phyloP scores from a whole-genome alignment of 352 stramenopile species.

The Pythium periplocum region DNA sequence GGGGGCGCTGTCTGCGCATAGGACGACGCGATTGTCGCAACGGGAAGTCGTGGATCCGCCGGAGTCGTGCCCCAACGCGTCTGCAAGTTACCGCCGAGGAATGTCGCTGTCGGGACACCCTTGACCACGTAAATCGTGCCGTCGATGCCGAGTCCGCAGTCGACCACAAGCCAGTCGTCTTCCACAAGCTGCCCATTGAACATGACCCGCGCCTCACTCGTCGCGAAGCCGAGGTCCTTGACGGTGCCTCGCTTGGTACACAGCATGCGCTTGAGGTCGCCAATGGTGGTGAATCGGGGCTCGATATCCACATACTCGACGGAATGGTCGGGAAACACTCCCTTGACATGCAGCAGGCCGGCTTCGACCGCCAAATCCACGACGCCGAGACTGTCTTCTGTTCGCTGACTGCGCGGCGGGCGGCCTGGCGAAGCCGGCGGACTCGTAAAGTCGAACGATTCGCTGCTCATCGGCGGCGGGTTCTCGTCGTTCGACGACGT shows the following conservation, averaged over 20 bases:
- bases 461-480: constrained; percentile 14
- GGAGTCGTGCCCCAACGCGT: constrained; percentile 2
- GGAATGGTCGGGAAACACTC: constrained; percentile 76
- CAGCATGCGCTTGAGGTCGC: constrained; percentile 58
- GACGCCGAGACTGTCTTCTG: constrained; percentile 16
- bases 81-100: constrained; percentile 14
- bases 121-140: constrained; percentile 67
- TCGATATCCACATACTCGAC: constrained; percentile 80
- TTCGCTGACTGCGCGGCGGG: neutral
- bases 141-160: constrained; percentile 73
- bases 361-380: constrained; percentile 48
- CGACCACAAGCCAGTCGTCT: constrained; percentile 75
- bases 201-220: constrained; percentile 56
- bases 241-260: constrained; percentile 46
- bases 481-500: neutral
- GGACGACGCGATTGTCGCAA: constrained; percentile 66
- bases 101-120: constrained; percentile 11
- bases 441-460: constrained; percentile 34
- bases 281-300: constrained; percentile 58
- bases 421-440: constrained; percentile 1
- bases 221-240: constrained; percentile 37
- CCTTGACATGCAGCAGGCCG: constrained; percentile 72
- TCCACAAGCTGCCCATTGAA: constrained; percentile 71
- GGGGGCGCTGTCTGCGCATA: constrained; percentile 32
- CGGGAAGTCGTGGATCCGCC: constrained; percentile 45